Evolutionary conservation across 305 asterid species (phyloP), one percentile per base, ranked within the genome.

Genomic region (Rubia tinctorum): DNA sequence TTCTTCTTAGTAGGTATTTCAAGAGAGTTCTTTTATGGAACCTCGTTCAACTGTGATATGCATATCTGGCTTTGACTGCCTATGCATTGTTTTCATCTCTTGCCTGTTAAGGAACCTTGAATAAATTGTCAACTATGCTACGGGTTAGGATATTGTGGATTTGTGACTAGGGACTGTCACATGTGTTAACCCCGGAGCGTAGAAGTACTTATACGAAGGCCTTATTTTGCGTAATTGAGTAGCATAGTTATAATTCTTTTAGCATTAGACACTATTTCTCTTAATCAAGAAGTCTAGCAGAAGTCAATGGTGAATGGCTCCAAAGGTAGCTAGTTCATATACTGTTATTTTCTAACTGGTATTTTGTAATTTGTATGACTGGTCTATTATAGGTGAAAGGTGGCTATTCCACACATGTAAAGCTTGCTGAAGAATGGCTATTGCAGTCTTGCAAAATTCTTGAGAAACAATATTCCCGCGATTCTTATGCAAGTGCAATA

Each of bases 351-450:
- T 66, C 68, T 72, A 58, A 56, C 70, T 64, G 55, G 71, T 65
- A 61, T 70, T 8, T 71, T 71, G 66, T 58, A 61, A 67, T 8
- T 71, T 71, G 66, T 58, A 37, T 49, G 60, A 27, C 72, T 68
- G 81, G 72, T 76, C 70, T 68, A 53, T 77, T 78, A 75, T 80
- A 94, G 99, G 91, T 86, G 53, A 91, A 87, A 84, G 91, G 96
- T 78, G 87, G 85, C 69, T 84, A 67, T 78, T 76, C 82, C 51
- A 83, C 91, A 34, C 88, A 84, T 76, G 70, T 83, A 79, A 84
- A 90, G 83, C 96, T 90, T 80, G 98, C 99, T 80, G 91, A 91
- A 86, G 88, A 88, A 81, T 94, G 99, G 99, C 80, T 84, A 68
- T 66, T 77, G 82, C 89, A 76, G 79, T 81, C 89, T 69, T 71